Evolutionary conservation across 78 protist species (phyloP), one percentile per base, ranked within the genome.

Genomic region (Parvularia atlantis): DNA sequence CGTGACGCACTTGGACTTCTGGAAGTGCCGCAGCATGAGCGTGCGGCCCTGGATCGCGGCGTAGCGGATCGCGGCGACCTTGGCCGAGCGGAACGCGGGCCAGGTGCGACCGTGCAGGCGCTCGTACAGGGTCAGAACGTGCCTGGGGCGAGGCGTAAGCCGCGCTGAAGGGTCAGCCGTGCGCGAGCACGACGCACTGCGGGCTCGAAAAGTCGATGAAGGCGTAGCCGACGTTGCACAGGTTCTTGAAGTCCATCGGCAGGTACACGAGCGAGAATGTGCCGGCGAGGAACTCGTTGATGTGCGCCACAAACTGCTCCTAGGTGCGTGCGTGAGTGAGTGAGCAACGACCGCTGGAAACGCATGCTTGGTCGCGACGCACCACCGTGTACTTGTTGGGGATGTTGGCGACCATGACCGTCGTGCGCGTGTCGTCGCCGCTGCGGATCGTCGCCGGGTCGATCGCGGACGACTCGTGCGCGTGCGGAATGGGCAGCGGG

Each of bases 341-440:
- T n/a, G n/a, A n/a, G n/a, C n/a, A n/a, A n/a, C n/a, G n/a, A n/a
- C n/a, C n/a, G n/a, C n/a, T n/a, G n/a, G n/a, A n/a, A n/a, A n/a
- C n/a, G n/a, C n/a, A n/a, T n/a, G n/a, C n/a, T n/a, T n/a, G n/a
- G n/a, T n/a, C n/a, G n/a, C n/a, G n/a, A n/a, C n/a, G n/a, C n/a
- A n/a, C n/a, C n/a, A n/a, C n/a, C n/a, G n/a, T 62, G 63, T 76
- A 75, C 62, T 76, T 81, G 70, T 81, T 81, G 31, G 86, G 86
- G 54, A 81, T 81, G 74, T 81, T 75, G 46, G 54, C n/a, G 46
- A 81, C 31, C 86, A 81, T 81, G 11, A 81, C n/a, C n/a, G 86
- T 81, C 9, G 46, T 41, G 4, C 46, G 46, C 19, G 19, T 4
- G 19, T 41, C 46, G 4, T 41, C 19, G 19, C 46, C 46, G 46